phyloP scores from a whole-genome alignment of 148 eudicot species.

The Vaccinium darrowii region DNA sequence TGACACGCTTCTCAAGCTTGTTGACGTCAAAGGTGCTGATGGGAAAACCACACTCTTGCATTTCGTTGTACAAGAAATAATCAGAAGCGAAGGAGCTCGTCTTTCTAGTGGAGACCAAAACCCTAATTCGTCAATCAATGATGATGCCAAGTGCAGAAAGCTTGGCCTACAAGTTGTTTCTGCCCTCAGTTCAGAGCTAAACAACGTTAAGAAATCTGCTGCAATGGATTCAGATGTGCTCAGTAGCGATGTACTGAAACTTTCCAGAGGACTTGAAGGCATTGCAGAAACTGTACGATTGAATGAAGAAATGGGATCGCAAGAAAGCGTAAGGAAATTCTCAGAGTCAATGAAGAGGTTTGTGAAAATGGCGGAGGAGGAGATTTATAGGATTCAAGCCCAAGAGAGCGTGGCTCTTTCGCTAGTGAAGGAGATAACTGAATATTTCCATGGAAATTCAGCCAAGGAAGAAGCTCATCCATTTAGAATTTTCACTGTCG shows the following conservation, averaged over 20 bases:
- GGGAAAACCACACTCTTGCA: slow-evolving; percentile 94
- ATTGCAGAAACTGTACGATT: slow-evolving; percentile 56
- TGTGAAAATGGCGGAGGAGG: slow-evolving; percentile 73
- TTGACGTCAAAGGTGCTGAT: slow-evolving; percentile 90
- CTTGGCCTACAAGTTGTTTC: slow-evolving; percentile 87
- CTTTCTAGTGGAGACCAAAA: slow-evolving; percentile 36
- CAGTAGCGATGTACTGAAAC: slow-evolving; percentile 65
- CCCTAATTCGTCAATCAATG: slow-evolving; percentile 27
- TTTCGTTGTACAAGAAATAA: slow-evolving; percentile 94
- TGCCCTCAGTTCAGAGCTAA: slow-evolving; percentile 65
- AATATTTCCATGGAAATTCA: slow-evolving; percentile 94
- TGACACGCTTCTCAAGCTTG: slow-evolving; percentile 91
- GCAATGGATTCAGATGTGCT: slow-evolving; percentile 91
- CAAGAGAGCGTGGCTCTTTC: slow-evolving; percentile 90
- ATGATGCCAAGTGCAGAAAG: slow-evolving; percentile 77
- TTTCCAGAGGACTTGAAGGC: slow-evolving; percentile 56
- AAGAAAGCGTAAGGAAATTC: slow-evolving; percentile 40
- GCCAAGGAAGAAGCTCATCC: slow-evolving; percentile 99
- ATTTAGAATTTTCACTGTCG: slow-evolving; percentile 86
- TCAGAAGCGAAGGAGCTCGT: slow-evolving; percentile 79
- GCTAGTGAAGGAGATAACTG: slow-evolving; percentile 90
- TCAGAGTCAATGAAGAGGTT: slow-evolving; percentile 69
- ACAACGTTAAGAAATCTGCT: slow-evolving; percentile 86
- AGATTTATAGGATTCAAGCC: slow-evolving; percentile 71
- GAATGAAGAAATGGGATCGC: slow-evolving; percentile 32